Conservation (phyloP, 805 yeast genomes). For the Nakazawaea populi region DNA sequence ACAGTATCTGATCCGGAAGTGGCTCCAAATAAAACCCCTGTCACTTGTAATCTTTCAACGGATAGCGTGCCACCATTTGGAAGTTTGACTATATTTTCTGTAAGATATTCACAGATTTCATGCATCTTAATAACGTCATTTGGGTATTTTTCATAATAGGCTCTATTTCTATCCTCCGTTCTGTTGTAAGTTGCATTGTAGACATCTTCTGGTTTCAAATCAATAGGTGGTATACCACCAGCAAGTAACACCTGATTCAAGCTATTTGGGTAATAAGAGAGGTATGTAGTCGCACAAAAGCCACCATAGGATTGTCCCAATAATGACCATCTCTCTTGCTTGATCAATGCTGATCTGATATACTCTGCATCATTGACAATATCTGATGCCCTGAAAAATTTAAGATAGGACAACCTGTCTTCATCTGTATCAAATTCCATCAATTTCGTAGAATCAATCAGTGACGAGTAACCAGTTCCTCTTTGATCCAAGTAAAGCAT, state of each 20-base stretch:
- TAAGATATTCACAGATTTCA: constrained; percentile 29
- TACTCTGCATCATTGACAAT: constrained; percentile 45
- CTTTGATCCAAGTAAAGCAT: constrained; percentile 48
- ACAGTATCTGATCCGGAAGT: constrained; percentile 43
- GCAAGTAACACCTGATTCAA: constrained; percentile 41
- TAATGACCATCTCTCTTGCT: constrained; percentile 39
- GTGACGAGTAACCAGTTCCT: constrained; percentile 54
- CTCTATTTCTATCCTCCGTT: constrained; percentile 41
- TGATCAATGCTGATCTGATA: constrained; percentile 33
- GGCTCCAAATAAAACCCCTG: constrained; percentile 47
- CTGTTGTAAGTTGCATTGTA: constrained; percentile 40
- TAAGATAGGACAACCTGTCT: constrained; percentile 32
- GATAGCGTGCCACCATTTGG: constrained; percentile 48
- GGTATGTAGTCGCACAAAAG: constrained; percentile 42
- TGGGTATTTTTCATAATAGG: constrained; percentile 43
- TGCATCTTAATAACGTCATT: constrained; percentile 35
- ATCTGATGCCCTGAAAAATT: constrained; percentile 46
- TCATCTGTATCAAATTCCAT: constrained; percentile 15
- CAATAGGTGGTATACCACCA: constrained; percentile 56
- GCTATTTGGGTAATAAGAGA: constrained; percentile 36
- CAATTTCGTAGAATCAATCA: constrained; percentile 31
- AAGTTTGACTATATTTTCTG: constrained; percentile 23
- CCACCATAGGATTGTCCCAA: constrained; percentile 57
- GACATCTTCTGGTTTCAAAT: constrained; percentile 38
- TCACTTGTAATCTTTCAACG: constrained; percentile 45